phyloP scores from a whole-genome alignment of 768 basidiomycete species.

The Omphalotus guepiniiformis region DNA sequence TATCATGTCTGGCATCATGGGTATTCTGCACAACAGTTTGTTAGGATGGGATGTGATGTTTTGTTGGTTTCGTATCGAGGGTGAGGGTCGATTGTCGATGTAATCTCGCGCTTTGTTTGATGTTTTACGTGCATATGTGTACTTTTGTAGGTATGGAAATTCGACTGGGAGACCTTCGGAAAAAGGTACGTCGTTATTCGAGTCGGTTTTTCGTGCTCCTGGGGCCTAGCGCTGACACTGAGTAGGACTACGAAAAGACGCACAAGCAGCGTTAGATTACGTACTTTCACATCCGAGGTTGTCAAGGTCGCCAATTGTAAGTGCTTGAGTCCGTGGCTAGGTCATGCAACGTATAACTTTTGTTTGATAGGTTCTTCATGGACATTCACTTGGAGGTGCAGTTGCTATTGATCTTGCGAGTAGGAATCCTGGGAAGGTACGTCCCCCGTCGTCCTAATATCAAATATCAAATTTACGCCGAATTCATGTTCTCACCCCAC shows the following conservation, averaged over 20 bases:
- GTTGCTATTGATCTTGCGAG: constrained; percentile 87
- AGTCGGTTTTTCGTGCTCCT: background rate
- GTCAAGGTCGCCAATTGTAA: constrained; percentile 62
- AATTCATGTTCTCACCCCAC: background rate
- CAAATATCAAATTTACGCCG: background rate
- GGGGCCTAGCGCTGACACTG: background rate
- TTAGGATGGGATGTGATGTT: constrained; percentile 87
- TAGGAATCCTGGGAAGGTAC: constrained; percentile 65
- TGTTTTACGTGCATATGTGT: constrained; percentile 1
- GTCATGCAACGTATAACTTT: background rate
- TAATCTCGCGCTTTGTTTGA: background rate
- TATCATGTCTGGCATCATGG: constrained; percentile 88
- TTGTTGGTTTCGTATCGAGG: constrained; percentile 93
- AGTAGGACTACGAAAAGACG: constrained; percentile 78
- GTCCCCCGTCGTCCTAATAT: constrained; percentile 11
- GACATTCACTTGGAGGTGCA: constrained; percentile 89
- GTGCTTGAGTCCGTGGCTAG: constrained; percentile 16
- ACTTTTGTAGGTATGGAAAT: constrained; percentile 65
- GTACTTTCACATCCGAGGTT: constrained; percentile 60
- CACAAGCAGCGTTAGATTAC: constrained; percentile 79
- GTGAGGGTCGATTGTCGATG: constrained; percentile 37
- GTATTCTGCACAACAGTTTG: constrained; percentile 73
- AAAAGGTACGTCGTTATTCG: constrained; percentile 46
- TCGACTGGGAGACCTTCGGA: constrained; percentile 88
- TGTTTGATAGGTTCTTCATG: constrained; percentile 59